phyloP scores from a whole-genome alignment of 805 yeast genomes.

The Maudiozyma bulderi region DNA sequence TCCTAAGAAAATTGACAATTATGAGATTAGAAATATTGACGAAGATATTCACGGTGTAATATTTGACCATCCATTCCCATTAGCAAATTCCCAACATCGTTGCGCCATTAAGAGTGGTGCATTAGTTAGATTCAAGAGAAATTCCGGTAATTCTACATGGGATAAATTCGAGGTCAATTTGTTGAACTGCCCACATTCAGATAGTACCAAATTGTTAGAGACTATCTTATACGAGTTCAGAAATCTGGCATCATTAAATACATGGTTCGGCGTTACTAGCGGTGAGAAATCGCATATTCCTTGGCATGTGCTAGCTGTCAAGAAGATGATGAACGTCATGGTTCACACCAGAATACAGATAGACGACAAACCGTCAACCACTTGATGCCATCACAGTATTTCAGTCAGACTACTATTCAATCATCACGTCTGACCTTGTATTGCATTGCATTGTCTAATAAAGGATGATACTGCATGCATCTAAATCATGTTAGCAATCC shows the following conservation, averaged over 20 bases:
- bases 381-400: no score
- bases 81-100: conserved; percentile 61
- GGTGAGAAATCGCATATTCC: conserved; percentile 42
- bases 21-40: conserved; percentile 38
- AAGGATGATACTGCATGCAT: no score
- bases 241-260: conserved; percentile 36
- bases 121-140: conserved; percentile 34
- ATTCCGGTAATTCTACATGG: conserved; percentile 19
- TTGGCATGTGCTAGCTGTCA: conserved; percentile 65
- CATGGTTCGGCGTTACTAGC: conserved; percentile 32
- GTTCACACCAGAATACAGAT: conserved; percentile 46
- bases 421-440: not conserved
- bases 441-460: no score
- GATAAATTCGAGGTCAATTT: conserved; percentile 52
- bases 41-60: conserved; percentile 48
- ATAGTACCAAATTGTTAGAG: conserved; percentile 47
- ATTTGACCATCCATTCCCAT: conserved; percentile 51
- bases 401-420: not conserved
- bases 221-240: conserved; percentile 52
- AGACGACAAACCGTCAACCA: not conserved
- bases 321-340: conserved; percentile 47
- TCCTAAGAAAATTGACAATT: conserved; percentile 17
- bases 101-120: conserved; percentile 66
- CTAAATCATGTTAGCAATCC: no score
- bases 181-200: conserved; percentile 63